Percentiles rank a stretch among this genome's conserved stretches.
Evolutionary conservation across 495 filamentous ascomycete species (phyloP).

Genomic region (Chlorociboria aeruginascens): DNA sequence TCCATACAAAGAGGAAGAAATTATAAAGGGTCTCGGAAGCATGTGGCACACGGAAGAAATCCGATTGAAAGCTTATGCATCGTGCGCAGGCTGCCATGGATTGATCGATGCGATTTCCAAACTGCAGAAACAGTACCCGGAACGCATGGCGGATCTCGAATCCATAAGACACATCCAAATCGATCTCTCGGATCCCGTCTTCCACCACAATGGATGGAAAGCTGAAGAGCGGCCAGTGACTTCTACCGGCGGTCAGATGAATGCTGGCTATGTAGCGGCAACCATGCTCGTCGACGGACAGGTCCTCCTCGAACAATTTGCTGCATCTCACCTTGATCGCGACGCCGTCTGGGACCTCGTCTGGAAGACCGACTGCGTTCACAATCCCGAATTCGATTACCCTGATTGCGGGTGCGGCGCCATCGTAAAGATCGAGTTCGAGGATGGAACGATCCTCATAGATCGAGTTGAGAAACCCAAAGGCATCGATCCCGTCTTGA

Average conservation of each 20-base stretch:
- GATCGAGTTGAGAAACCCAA: slow-evolving; percentile 16
- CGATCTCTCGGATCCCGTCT: slow-evolving; percentile 22
- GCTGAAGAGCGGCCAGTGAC: slow-evolving; percentile 23
- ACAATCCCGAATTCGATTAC: slow-evolving; percentile 19
- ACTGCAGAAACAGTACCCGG: slow-evolving; percentile 19
- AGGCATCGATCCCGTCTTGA: slow-evolving; percentile 20
- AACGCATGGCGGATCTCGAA: slow-evolving; percentile 12
- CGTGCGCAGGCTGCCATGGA: slow-evolving; percentile 25
- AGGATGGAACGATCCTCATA: slow-evolving; percentile 16
- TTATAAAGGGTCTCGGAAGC: slow-evolving; percentile 25
- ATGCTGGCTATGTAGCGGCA: slow-evolving; percentile 28
- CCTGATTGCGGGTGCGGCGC: neutral
- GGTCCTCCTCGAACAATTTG: slow-evolving; percentile 26
- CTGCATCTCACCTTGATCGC: slow-evolving; percentile 23
- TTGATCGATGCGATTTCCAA: slow-evolving; percentile 22
- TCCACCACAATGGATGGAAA: slow-evolving; percentile 29
- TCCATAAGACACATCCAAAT: slow-evolving; percentile 21
- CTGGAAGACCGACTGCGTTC: slow-evolving; percentile 26
- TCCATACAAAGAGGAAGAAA: slow-evolving; percentile 18
- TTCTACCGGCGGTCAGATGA: slow-evolving; percentile 33
- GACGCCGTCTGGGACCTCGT: slow-evolving; percentile 28
- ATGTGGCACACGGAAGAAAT: slow-evolving; percentile 29
- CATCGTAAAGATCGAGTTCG: slow-evolving; percentile 11
- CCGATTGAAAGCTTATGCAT: slow-evolving; percentile 29
- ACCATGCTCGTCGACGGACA: slow-evolving; percentile 28